Base-by-base conservation (phyloP, 371 early-diverging fungal genomes). In the Lichtheimia hyalospora region DNA sequence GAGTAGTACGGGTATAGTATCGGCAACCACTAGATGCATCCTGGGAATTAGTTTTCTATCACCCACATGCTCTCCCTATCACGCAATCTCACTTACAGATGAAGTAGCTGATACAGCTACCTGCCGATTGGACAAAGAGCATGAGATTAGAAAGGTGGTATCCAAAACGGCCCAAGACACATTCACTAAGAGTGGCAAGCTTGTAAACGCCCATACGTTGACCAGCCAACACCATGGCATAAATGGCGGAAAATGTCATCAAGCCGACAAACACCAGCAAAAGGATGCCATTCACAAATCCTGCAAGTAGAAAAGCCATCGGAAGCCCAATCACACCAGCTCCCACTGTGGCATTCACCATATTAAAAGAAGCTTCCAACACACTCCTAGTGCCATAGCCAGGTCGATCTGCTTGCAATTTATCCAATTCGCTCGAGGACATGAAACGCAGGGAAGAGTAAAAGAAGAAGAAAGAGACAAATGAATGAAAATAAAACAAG, bases 271-370 rank as follows among this genome's bases (percentile, higher is more conserved):
- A 46, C 0, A 76, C 41, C 14, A 82, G 82, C 2, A 86, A 61
- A 3, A 70, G 16, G 42, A 86, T 60, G 7, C 83, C 86, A n/a
- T 71, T 61, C 50, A 77, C 71, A 49, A 86, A 84, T 12, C 86
- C 86, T 20, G 84, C 78, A 3, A 77, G 64, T 24, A 72, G 63
- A n/a, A 83, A 66, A 10, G 85, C 82, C 62, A 79, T 76, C 3
- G 83, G 75, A 16, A 86, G 59, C 0, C 84, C 86, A 53, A 86
- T 73, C n/a, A 86, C 77, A 25, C 86, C 86, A 5, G 86, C 79
- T 1, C 86, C 86, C 5, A 86, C 84, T 2, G 83, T 86, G 7
- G 82, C 77, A 67, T 86, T 86, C 21, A 83, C 80, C 28, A 86
- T 63, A 50, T 80, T 84, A 54, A 83, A 74, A 4, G 85, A 68